Evolutionary conservation across 306 rosid genomes (phyloP).

Genomic region (Dicorynia guianensis): DNA sequence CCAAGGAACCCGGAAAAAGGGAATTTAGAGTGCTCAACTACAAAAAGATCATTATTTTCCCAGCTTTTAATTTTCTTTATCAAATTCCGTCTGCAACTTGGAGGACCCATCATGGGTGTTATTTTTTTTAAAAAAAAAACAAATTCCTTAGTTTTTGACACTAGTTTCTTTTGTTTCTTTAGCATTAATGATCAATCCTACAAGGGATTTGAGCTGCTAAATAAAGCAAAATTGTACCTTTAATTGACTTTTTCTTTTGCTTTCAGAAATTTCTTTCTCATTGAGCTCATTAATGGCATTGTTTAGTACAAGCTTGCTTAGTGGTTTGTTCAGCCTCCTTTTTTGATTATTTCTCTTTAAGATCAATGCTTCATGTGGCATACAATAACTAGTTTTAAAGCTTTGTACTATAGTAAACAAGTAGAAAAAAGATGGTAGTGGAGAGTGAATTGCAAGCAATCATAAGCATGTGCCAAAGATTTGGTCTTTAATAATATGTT

Average conservation of each 20-base stretch:
- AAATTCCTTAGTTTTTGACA: too few relatives aligned
- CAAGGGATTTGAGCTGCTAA: constrained; percentile 42
- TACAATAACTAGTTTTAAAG: constrained; percentile 43
- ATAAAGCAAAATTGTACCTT: constrained; percentile 25
- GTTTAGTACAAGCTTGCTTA: constrained; percentile 43
- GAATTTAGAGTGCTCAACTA: constrained; percentile 20
- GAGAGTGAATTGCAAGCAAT: constrained; percentile 74
- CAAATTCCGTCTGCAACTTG: constrained; percentile 44
- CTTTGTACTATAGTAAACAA: constrained; percentile 35
- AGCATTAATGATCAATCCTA: constrained; percentile 46
- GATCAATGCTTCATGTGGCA: constrained; percentile 42
- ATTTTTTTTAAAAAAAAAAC: too few relatives aligned
- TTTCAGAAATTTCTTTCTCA: not conserved
- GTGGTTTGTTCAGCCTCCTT: constrained; percentile 46
- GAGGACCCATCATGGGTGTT: constrained; percentile 29
- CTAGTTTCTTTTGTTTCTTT: constrained; percentile 30
- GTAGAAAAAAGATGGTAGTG: constrained; percentile 41
- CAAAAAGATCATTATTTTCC: not conserved
- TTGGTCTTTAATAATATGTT: constrained; percentile 31
- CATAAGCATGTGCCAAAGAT: constrained; percentile 68
- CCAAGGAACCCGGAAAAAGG: not conserved
- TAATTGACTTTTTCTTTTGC: constrained; percentile 3
- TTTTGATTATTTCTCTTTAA: constrained; percentile 9
- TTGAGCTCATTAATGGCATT: not conserved
- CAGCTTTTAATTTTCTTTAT: constrained; percentile 8